Conservation (phyloP, 2,329 filamentous ascomycete genomes). For the Blastomyces emzantsi region DNA sequence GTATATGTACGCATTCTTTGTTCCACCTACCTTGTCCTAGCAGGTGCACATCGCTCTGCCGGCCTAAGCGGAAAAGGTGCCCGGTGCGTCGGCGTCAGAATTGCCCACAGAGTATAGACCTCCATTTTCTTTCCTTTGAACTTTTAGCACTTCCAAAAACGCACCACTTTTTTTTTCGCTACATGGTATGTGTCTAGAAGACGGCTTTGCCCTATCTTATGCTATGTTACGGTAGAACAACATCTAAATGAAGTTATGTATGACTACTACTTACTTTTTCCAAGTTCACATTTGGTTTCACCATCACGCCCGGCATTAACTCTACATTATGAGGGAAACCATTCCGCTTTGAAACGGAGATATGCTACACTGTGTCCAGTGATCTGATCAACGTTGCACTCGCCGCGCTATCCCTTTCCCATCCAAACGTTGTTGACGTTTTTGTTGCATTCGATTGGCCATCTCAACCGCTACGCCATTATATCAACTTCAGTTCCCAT, state of each 20-base stretch:
- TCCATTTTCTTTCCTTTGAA: neutral
- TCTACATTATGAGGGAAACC: neutral
- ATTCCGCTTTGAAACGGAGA: neutral
- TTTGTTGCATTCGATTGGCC: neutral
- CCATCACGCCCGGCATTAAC: neutral
- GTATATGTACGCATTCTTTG: neutral
- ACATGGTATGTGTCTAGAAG: neutral
- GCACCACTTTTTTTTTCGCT: neutral
- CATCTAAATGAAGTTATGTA: constrained; percentile 23
- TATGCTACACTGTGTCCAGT: neutral
- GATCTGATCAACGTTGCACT: neutral
- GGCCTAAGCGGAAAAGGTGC: too few species aligned
- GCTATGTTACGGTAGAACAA: neutral
- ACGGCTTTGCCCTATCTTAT: neutral
- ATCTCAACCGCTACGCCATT: neutral
- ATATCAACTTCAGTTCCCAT: neutral
- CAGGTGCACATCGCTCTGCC: neutral
- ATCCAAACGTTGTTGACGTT: neutral
- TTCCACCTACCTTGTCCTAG: neutral
- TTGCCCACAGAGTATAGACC: neutral
- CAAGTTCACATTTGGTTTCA: neutral
- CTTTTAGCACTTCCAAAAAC: neutral
- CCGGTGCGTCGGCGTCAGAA: neutral
- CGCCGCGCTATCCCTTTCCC: neutral
- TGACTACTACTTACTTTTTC: neutral